Conservation (phyloP, 73 alveolate species). For the Paramecium sexaurelia region DNA sequence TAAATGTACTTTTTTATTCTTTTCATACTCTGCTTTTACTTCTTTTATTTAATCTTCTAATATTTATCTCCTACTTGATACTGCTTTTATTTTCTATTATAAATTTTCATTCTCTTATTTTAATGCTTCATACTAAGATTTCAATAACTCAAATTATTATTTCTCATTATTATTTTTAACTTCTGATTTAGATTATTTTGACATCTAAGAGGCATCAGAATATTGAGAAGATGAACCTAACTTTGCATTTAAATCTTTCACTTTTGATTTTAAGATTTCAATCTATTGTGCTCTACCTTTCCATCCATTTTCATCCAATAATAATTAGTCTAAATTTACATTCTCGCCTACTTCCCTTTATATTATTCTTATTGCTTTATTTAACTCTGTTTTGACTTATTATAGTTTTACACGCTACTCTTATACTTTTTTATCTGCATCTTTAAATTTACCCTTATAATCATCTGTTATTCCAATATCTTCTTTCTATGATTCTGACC, state of each 20-base stretch:
- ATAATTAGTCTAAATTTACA: constrained; percentile 56
- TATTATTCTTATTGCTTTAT: constrained; percentile 66
- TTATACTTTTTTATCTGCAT: constrained; percentile 63
- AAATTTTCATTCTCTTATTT: constrained; percentile 45
- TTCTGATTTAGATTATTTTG: not conserved
- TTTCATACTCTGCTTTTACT: constrained; percentile 55
- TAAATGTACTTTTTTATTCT: constrained; percentile 44
- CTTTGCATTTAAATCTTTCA: constrained; percentile 54
- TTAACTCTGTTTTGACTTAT: constrained; percentile 50
- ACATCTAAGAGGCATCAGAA: constrained; percentile 17
- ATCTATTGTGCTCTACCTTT: constrained; percentile 67
- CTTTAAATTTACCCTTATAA: constrained; percentile 56
- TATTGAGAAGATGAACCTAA: constrained; percentile 38
- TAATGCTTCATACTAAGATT: constrained; percentile 32
- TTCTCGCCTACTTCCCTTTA: constrained; percentile 66
- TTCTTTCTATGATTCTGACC: not conserved
- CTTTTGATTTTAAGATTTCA: constrained; percentile 64
- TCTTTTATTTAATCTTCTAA: constrained; percentile 65
- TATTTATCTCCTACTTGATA: constrained; percentile 57
- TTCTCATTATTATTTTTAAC: not conserved
- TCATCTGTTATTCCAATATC: constrained; percentile 48
- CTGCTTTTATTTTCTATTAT: constrained; percentile 58
- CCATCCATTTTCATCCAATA: constrained; percentile 68
- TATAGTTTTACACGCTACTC: constrained; percentile 57
- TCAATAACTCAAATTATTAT: constrained; percentile 38